Evolutionary conservation across 768 basidiomycete species (phyloP), one percentile per base, ranked within the genome.

Genomic region (Mrakia gelida): DNA sequence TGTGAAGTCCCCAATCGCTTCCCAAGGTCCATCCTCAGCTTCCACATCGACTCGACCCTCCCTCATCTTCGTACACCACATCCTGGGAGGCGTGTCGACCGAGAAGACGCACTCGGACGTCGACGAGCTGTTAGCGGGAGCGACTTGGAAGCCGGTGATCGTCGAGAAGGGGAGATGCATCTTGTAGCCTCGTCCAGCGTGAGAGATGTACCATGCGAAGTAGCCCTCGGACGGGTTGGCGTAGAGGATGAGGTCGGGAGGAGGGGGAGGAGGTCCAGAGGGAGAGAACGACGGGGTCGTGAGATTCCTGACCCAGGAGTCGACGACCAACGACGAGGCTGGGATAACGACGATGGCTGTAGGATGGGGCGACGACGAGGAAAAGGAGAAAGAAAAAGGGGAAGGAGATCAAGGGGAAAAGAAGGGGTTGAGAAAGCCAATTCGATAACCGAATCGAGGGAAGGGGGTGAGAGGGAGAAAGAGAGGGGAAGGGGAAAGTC

Each of bases 21-120:
- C 67, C 67, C 67, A 70, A 4, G 38, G 38, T 1, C 67, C 67
- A 5, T 23, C 38, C 21, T n/a, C 34, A 7, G 67, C 67, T 26
- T 23, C 67, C 34, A 70, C 1, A n/a, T 70, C 67, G 26, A 70
- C 67, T 23, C 26, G 26, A 13, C 38, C 67, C 18, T 41, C 67
- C 34, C 18, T n/a, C 67, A 70, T 41, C 34, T n/a, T 70, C 67
- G 67, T 70, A 38, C 67, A 70, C 67, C 67, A 70, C 67, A 70
- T 70, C 34, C 11, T 15, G 4, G 67, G 67, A 34, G 67, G 67
- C 8, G 38, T n/a, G 10, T 11, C 11, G 11, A 70, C 38, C 67
- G 67, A 70, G 67, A 70, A 43, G 38, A 70, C 26, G 67, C 65
- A 67, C 28, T 30, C 65, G 6, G 11, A 6, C 34, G 65, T 52